Evolutionary conservation across 1,139 yeast species (phyloP).

Genomic region (Taphrina sp.): DNA sequence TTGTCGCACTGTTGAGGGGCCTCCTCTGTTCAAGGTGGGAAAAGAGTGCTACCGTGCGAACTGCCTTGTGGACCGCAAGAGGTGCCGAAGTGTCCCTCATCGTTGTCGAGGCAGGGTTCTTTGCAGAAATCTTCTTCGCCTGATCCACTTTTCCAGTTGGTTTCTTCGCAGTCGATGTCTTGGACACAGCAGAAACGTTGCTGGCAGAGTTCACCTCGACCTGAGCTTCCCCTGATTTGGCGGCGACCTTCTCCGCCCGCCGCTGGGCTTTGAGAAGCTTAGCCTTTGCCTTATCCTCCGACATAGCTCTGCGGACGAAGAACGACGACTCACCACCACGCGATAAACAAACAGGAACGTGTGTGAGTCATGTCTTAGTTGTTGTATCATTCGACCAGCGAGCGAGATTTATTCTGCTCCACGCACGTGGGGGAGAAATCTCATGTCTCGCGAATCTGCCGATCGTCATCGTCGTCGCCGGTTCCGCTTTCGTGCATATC

Average conservation of each 20-base stretch:
- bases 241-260: slow-evolving; percentile 26
- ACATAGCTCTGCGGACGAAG: too few relatives aligned
- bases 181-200: background rate
- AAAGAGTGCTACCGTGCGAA: slow-evolving; percentile 54
- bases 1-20: slow-evolving; percentile 41
- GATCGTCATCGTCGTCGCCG: too few relatives aligned
- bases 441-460: too few relatives aligned
- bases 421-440: too few relatives aligned
- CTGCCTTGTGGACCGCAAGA: background rate
- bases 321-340: too few relatives aligned
- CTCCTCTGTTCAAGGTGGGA: slow-evolving; percentile 73
- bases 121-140: slow-evolving; percentile 28
- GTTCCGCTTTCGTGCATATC: too few relatives aligned
- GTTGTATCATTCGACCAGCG: too few relatives aligned
- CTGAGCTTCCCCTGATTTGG: slow-evolving; percentile 9
- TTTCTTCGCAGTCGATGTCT: slow-evolving; percentile 33
- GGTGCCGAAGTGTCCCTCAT: background rate
- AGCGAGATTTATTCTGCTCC: too few relatives aligned
- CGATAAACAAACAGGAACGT: too few relatives aligned
- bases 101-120: background rate
- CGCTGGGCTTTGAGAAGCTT: slow-evolving; percentile 26
- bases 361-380: too few relatives aligned
- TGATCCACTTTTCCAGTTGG: too few relatives aligned
- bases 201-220: background rate
- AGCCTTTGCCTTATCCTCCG: slow-evolving; percentile 21